phyloP scores from a whole-genome alignment of 2,329 filamentous ascomycete species.

The Dactylonectria macrodidyma region DNA sequence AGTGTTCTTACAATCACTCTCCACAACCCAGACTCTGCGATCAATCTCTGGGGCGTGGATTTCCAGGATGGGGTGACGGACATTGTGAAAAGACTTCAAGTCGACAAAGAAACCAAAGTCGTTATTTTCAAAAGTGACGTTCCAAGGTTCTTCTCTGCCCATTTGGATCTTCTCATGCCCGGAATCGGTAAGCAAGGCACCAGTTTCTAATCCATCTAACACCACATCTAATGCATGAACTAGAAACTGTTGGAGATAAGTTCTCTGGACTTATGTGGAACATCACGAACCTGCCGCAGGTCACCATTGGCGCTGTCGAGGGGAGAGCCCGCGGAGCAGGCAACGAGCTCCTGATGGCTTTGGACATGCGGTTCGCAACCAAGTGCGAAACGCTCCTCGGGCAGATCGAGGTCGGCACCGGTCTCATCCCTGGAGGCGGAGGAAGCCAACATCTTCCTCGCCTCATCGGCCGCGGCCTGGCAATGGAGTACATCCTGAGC shows the following conservation, averaged over 20 bases:
- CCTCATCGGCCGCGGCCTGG: slow-evolving; percentile 7
- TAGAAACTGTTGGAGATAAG: background rate
- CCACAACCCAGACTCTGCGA: background rate
- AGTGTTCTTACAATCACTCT: background rate
- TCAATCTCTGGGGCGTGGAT: slow-evolving; percentile 11
- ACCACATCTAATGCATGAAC: background rate
- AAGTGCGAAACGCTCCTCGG: background rate
- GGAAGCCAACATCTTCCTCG: slow-evolving; percentile 3
- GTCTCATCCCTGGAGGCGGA: slow-evolving; percentile 8
- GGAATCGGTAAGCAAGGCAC: background rate
- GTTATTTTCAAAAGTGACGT: slow-evolving; percentile 19
- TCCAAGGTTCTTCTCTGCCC: slow-evolving; percentile 3
- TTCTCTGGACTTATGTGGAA: slow-evolving; percentile 6
- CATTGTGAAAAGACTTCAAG: background rate
- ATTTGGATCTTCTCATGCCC: slow-evolving; percentile 7
- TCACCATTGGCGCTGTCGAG: slow-evolving; percentile 17
- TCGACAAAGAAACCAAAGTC: slow-evolving; percentile 9
- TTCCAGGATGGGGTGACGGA: background rate
- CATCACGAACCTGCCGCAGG: slow-evolving; percentile 4
- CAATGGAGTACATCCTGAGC: slow-evolving; percentile 15
- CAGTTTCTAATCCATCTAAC: background rate
- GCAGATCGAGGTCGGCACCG: slow-evolving; percentile 5
- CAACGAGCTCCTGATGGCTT: slow-evolving; percentile 9
- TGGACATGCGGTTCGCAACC: slow-evolving; percentile 22
- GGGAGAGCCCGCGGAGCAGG: slow-evolving; percentile 18